Conservation (phyloP, 2,329 filamentous ascomycete species). For the Pseudogymnoascus sp. region DNA sequence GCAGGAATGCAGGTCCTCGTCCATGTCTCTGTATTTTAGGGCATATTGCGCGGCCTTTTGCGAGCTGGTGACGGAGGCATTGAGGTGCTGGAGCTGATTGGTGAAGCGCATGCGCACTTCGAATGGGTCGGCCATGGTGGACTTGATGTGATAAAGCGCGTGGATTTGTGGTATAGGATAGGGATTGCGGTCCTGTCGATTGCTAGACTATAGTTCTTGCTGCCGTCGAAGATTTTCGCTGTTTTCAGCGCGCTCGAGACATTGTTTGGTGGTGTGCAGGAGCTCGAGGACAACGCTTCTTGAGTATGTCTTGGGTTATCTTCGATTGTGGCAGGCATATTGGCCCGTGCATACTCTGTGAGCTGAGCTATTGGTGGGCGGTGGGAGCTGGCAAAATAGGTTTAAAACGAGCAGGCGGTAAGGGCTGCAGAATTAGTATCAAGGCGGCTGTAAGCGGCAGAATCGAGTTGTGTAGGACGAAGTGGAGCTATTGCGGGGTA, state of each 20-base stretch:
- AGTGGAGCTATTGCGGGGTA: conserved; percentile 3
- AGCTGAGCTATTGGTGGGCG: neutral
- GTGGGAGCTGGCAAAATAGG: neutral
- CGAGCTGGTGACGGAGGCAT: conserved; percentile 79
- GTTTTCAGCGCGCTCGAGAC: neutral
- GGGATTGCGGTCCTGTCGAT: neutral
- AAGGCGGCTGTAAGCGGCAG: neutral
- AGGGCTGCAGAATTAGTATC: neutral
- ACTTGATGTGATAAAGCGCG: neutral
- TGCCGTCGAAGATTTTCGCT: neutral
- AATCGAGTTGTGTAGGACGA: neutral
- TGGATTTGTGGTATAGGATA: neutral
- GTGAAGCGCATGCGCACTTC: conserved; percentile 98
- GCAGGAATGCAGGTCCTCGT: conserved; percentile 94
- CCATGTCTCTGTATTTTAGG: conserved; percentile 85
- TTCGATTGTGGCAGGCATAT: neutral
- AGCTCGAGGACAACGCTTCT: neutral
- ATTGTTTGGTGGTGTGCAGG: neutral
- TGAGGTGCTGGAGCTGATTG: conserved; percentile 78
- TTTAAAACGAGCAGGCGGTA: neutral
- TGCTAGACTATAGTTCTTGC: neutral
- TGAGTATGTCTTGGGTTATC: neutral
- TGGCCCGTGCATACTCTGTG: neutral
- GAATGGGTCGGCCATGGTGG: conserved; percentile 63
- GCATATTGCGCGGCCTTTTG: conserved; percentile 94